Base-by-base conservation (phyloP, 2,329 filamentous ascomycete species). In the Decorospora gaudefroyi region DNA sequence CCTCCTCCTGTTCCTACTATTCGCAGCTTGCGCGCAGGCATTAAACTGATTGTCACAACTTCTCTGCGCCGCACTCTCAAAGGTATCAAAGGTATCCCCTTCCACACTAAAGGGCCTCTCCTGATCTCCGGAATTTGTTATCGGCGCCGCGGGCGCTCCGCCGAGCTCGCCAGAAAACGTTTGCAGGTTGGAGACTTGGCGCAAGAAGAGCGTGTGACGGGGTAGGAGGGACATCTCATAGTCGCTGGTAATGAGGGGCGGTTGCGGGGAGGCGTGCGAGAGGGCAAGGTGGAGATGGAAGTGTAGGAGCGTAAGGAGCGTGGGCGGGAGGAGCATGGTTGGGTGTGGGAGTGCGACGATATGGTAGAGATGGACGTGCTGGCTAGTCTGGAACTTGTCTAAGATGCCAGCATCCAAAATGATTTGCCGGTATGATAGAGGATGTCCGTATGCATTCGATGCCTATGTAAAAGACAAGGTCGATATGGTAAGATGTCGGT, bases 41-140 rank as follows among this genome's bases (percentile, higher is more conserved):
- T 84, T 83, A 67, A 82, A 79, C 72, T 86, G 81, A 33, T 82
- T 77, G 49, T 83, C 77, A 59, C 84, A 87, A 17, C 81, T 78
- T 32, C 84, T 74, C 69, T 84, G 77, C 25, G 76, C 72, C 12
- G 84, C 84, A 1, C 75, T 75, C 4, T 67, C 68, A 55, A 79
- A 72, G 59, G 78, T 78, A 15, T 78, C 75, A 63, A 87, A 86
- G 6, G 61, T 67, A 16, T 60, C 47, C 3, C 63, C 64, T 1
- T 61, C 63, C 3, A 70, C 68, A 3, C 32, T 21, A 30, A 69
- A 70, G 6, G 65, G 65, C 0, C 66, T 17, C 75, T 83, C 72
- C 73, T 73, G 51, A 27, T 80, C 69, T 15, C 78, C 77, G 4
- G 74, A 73, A 52, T 79, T 65, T 7, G 66, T 71, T 12, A 72